phyloP scores from a whole-genome alignment of 129 eudicot genomes.

The Rutidosis leptorrhynchoides region DNA sequence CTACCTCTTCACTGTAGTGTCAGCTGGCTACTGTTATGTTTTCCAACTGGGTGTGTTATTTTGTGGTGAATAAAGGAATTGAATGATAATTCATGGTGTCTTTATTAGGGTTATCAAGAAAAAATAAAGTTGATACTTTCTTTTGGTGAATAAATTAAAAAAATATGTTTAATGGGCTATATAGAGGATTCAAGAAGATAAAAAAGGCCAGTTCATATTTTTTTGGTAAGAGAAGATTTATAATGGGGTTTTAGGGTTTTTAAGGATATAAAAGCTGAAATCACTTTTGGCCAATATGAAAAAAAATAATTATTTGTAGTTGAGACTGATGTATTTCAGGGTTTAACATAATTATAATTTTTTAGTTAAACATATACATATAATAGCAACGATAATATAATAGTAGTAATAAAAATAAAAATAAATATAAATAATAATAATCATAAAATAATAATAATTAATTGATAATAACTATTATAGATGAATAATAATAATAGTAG shows the following conservation, averaged over 20 bases:
- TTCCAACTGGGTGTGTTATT: slow-evolving; percentile 25
- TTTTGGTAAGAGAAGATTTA: background rate
- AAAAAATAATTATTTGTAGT: background rate
- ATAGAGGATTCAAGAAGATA: slow-evolving; percentile 5
- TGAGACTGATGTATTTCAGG: no score
- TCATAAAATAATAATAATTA: no score
- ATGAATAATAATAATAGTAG: no score
- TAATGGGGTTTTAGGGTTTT: slow-evolving; percentile 9
- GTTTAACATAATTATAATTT: no score
- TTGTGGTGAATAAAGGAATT: slow-evolving; percentile 25
- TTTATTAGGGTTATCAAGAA: slow-evolving; percentile 25
- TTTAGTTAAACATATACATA: no score
- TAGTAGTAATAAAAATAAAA: no score
- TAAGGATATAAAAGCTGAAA: background rate
- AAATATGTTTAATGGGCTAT: background rate
- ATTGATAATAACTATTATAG: no score
- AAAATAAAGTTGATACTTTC: slow-evolving; percentile 16
- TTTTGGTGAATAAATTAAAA: background rate
- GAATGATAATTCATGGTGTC: slow-evolving; percentile 17
- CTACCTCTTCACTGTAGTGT: slow-evolving; percentile 37
- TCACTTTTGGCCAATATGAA: background rate
- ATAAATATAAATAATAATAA: no score
- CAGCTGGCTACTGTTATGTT: slow-evolving; percentile 32
- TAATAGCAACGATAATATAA: no score
- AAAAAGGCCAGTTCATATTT: background rate